Evolutionary conservation across 1,284 basidiomycete species (phyloP), one percentile per base, ranked within the genome.

Genomic region (Schizophyllum amplum): DNA sequence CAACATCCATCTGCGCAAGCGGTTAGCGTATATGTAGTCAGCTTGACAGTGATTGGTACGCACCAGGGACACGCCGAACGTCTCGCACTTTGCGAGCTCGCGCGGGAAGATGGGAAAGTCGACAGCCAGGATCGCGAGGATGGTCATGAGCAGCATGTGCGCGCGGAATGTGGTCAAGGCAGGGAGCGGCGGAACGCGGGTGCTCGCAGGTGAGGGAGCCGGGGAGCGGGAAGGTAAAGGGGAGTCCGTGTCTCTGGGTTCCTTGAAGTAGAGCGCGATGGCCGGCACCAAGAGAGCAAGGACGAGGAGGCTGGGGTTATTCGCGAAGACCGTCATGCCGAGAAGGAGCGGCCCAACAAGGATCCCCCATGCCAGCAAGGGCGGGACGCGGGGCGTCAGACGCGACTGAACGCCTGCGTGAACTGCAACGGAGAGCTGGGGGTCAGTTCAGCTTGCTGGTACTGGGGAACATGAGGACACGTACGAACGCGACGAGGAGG

Each of bases 21-120:
- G 17, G n/a, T 49, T 5, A 49, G 47, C 5, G 5, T n/a, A 49
- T 23, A 23, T 5, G 17, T n/a, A n/a, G 47, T 49, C n/a, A 23
- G 2, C 24, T 26, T 24, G 47, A 53, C 24, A 51, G n/a, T 54
- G 21, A 1, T 20, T 22, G 22, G 53, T 17, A 77, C 85, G 64
- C 63, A 94, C 93, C 70, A 97, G 66, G 22, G 94, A 96, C 0
- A 93, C 92, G 0, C 97, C 97, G 72, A 85, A 98, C 0, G 90
- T 89, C 72, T 99, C 95, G 66, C 93, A 96, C 69, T 99, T 99
- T 9, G 89, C 94, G 53, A 97, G 79, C 6, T 74, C 72, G 13
- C 97, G 82, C 0, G 96, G 96, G 66, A 98, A 99, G 23, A 96
- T 79, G 0, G 82, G 83, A 66, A 99, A 99, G 68, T 99, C 97